Evolutionary conservation across 2,329 filamentous ascomycete species (phyloP).

Genomic region (Epichloe glyceriae): DNA sequence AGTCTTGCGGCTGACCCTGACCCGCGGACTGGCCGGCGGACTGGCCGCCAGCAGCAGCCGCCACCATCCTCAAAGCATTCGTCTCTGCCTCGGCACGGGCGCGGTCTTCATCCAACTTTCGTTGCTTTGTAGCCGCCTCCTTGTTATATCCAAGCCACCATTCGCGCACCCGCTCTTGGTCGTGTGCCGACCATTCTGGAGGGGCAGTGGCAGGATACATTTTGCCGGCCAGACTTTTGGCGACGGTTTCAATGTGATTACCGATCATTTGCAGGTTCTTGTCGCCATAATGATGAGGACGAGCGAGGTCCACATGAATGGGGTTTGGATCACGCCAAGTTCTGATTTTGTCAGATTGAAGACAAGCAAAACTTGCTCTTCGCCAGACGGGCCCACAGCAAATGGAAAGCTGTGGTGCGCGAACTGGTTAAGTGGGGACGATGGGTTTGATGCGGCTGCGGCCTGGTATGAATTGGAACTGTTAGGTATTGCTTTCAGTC

Average conservation of each 20-base stretch:
- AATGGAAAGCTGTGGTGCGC: constrained; percentile 16
- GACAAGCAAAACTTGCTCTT: constrained; percentile 29
- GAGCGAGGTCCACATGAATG: constrained; percentile 19
- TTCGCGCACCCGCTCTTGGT: constrained; percentile 33
- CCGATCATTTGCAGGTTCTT: constrained; percentile 28
- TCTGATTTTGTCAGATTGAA: constrained; percentile 30
- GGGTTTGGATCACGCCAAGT: constrained; percentile 31
- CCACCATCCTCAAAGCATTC: constrained; percentile 15
- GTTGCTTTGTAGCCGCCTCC: constrained; percentile 24
- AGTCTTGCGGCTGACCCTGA: constrained; percentile 13
- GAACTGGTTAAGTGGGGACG: background rate
- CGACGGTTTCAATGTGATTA: constrained; percentile 29
- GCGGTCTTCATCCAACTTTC: constrained; percentile 25
- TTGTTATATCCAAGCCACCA: constrained; percentile 40
- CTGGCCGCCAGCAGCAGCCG: constrained; percentile 7
- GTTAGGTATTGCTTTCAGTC: constrained; percentile 14
- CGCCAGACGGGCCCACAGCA: constrained; percentile 20
- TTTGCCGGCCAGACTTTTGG: constrained; percentile 28
- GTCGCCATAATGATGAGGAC: constrained; percentile 28
- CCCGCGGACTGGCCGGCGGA: constrained; percentile 6
- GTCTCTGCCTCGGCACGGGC: constrained; percentile 22
- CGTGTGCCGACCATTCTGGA: constrained; percentile 37
- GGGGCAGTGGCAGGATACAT: constrained; percentile 38
- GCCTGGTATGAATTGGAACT: constrained; percentile 5
- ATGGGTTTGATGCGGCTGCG: background rate